Conservation (phyloP, 1,139 yeast genomes). For the Blastobotrys serpentis region DNA sequence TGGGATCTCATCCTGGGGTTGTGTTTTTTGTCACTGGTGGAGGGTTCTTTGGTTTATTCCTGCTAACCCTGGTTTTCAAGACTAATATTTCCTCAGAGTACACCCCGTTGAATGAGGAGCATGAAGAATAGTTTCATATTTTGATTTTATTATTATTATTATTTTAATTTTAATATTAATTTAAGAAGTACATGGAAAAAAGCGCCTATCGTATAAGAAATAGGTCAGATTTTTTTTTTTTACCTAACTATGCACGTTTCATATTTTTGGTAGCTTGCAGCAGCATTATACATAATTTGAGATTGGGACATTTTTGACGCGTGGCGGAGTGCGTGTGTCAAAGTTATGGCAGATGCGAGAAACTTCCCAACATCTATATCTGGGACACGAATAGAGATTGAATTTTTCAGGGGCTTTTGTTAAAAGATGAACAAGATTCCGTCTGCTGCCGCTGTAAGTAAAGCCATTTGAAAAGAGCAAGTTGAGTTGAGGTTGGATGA, state of each 20-base stretch:
- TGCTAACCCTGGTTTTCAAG: conserved; percentile 21
- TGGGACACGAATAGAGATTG: conserved; percentile 2
- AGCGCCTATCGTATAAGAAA: too few species aligned
- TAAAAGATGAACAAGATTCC: conserved; percentile 24
- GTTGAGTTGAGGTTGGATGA: not conserved
- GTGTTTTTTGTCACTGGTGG: conserved; percentile 31
- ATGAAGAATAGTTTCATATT: too few species aligned
- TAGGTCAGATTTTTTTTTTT: too few species aligned
- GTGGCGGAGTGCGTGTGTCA: conserved; percentile 6
- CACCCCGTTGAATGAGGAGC: not conserved
- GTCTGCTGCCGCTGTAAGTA: conserved; percentile 27
- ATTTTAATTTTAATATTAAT: too few species aligned
- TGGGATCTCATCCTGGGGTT: conserved; percentile 32
- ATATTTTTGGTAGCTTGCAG: not conserved
- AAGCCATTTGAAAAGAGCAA: not conserved
- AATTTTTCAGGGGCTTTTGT: not conserved
- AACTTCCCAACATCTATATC: not conserved
- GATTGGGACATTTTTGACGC: not conserved
- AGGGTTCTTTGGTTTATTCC: conserved; percentile 22
- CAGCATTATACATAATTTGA: not conserved
- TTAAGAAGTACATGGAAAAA: too few species aligned
- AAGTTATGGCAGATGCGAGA: conserved; percentile 3
- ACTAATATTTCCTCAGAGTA: not conserved
- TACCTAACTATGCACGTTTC: too few species aligned
- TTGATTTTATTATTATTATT: too few species aligned